Evolutionary conservation across 1,139 yeast genomes (phyloP).

Genomic region (Candida tropicalis): DNA sequence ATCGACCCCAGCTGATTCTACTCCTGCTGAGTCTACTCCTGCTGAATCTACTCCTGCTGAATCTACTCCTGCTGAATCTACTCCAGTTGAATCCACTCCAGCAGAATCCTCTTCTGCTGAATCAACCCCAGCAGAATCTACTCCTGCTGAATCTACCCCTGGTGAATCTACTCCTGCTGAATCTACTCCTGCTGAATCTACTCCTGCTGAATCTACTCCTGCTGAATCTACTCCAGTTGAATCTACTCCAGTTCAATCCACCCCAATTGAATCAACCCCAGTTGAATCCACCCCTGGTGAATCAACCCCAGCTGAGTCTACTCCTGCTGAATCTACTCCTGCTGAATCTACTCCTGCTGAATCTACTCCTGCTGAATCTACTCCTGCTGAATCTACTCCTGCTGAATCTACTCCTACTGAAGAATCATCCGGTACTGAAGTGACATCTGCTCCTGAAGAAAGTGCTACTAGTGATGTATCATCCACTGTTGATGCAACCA

Average conservation of each 20-base stretch:
- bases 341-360: neutral
- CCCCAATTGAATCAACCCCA: slow-evolving; percentile 7
- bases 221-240: slow-evolving; percentile 10
- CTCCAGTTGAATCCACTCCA: slow-evolving; percentile 15
- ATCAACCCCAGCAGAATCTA: slow-evolving; percentile 17
- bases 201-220: slow-evolving; percentile 21
- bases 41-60: neutral
- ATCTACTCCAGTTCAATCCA: neutral
- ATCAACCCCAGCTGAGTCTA: slow-evolving; percentile 22
- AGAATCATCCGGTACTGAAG: slow-evolving; percentile 1
- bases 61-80: slow-evolving; percentile 16
- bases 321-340: slow-evolving; percentile 15
- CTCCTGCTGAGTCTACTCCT: slow-evolving; percentile 3
- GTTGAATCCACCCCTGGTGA: slow-evolving; percentile 20
- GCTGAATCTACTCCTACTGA: slow-evolving; percentile 4
- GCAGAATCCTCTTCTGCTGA: slow-evolving; percentile 26
- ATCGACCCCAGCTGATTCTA: neutral
- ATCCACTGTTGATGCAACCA: neutral
- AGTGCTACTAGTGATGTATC: slow-evolving; percentile 1
- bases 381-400: neutral
- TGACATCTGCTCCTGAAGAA: no score
- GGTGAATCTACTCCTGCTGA: no score
- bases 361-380: neutral
- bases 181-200: slow-evolving; percentile 21
- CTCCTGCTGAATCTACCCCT: slow-evolving; percentile 15